Evolutionary conservation across 139 green algal genomes (phyloP).

Genomic region (Gonium pectorale): DNA sequence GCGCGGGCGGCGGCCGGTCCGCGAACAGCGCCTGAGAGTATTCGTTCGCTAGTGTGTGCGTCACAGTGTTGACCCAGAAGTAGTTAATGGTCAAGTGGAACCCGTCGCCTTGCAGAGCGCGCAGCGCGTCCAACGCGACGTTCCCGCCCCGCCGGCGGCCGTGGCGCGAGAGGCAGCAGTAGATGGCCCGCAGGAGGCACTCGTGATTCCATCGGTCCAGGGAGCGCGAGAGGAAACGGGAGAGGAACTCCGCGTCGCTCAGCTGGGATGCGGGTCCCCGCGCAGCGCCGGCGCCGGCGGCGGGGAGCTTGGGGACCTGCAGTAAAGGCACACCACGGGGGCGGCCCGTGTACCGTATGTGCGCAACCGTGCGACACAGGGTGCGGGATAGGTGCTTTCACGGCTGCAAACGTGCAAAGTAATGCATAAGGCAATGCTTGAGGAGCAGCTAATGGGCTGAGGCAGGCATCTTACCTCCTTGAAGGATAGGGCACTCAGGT

Average conservation of each 20-base stretch:
- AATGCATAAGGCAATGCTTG: too few relatives aligned
- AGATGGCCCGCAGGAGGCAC: slow-evolving; percentile 40
- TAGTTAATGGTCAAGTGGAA: slow-evolving; percentile 38
- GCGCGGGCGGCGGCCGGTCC: not conserved
- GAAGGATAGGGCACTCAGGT: not conserved
- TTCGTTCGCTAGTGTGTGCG: not conserved
- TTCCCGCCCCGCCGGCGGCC: slow-evolving; percentile 20
- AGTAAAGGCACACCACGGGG: too few relatives aligned
- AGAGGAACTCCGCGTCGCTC: slow-evolving; percentile 23
- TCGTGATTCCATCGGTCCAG: slow-evolving; percentile 43
- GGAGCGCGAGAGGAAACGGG: not conserved
- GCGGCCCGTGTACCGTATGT: too few relatives aligned
- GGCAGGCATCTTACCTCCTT: too few relatives aligned
- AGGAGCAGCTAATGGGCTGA: too few relatives aligned
- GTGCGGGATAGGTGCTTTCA: too few relatives aligned
- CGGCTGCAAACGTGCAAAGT: too few relatives aligned
- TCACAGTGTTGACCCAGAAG: slow-evolving; percentile 26
- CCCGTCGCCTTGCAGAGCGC: not conserved
- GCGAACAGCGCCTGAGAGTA: not conserved
- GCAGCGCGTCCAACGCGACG: slow-evolving; percentile 2
- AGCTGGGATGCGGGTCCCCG: not conserved
- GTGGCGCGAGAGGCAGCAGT: slow-evolving; percentile 19
- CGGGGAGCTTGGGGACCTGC: too few relatives aligned
- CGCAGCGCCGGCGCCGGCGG: too few relatives aligned
- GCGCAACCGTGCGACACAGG: too few relatives aligned